Evolutionary conservation across 1,284 basidiomycete species (phyloP).

Genomic region (Fomitopsis pinicola): DNA sequence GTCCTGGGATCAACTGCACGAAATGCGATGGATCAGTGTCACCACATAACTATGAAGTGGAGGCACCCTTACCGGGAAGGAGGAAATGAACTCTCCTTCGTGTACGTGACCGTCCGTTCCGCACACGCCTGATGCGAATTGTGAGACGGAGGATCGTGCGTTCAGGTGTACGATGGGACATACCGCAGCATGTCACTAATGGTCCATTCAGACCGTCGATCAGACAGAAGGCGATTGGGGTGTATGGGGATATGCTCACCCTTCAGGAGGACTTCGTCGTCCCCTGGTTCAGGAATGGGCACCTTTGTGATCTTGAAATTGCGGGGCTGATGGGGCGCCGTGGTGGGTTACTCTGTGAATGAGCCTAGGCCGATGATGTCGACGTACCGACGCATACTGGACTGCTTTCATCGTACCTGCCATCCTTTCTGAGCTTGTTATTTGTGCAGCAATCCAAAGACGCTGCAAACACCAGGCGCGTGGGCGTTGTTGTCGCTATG

Average conservation of each 20-base stretch:
- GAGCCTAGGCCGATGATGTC: not conserved
- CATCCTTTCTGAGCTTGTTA: not conserved
- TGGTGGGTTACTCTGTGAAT: not conserved
- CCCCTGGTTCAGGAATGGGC: slow-evolving; percentile 55
- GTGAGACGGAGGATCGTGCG: not conserved
- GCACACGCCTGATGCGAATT: slow-evolving; percentile 26
- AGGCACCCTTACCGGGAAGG: slow-evolving; percentile 35
- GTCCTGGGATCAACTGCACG: slow-evolving; percentile 70
- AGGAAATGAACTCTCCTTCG: slow-evolving; percentile 56
- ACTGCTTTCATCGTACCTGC: slow-evolving; percentile 46
- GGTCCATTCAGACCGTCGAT: not conserved
- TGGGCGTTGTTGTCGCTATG: not conserved
- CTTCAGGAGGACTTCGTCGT: slow-evolving; percentile 71
- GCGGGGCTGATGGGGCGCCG: slow-evolving; percentile 40
- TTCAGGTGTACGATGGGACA: not conserved
- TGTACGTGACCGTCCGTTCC: slow-evolving; percentile 59
- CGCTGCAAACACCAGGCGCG: not conserved
- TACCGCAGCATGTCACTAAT: slow-evolving; percentile 15
- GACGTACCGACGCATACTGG: slow-evolving; percentile 44
- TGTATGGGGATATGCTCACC: slow-evolving; percentile 31
- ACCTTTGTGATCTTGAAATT: slow-evolving; percentile 61
- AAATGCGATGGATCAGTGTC: slow-evolving; percentile 2
- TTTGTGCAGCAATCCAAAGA: not conserved
- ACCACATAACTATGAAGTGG: not conserved
- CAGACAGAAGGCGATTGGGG: not conserved